Evolutionary conservation across 345 rosid genomes (phyloP).

Genomic region (Geranium rotundifolium): DNA sequence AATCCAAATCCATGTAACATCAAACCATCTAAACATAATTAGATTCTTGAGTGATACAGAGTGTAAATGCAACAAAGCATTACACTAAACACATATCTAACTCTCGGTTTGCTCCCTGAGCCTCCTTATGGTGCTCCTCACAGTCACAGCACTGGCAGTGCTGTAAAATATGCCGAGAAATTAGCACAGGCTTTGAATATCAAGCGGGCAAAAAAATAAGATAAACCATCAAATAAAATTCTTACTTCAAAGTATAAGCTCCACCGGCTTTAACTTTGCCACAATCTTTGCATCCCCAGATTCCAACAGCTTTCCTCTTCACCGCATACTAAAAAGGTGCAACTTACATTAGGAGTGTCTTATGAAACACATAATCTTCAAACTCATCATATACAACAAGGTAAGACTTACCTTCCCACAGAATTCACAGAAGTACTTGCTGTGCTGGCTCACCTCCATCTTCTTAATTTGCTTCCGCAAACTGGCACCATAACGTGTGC

Average conservation of each 20-base stretch:
- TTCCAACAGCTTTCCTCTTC: conserved; percentile 90
- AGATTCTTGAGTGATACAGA: no score
- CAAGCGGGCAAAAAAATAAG: background rate
- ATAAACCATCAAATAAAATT: background rate
- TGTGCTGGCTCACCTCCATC: conserved; percentile 83
- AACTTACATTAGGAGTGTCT: background rate
- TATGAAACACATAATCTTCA: background rate
- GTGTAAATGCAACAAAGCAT: no score
- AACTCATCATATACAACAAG: background rate
- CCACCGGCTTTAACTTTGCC: conserved; percentile 95
- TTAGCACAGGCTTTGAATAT: background rate
- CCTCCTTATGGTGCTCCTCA: conserved; percentile 58
- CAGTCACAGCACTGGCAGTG: conserved; percentile 41
- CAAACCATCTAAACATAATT: no score
- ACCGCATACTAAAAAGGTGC: conserved; percentile 49
- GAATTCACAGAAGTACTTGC: conserved; percentile 78
- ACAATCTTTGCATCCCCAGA: conserved; percentile 97
- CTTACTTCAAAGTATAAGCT: conserved; percentile 88
- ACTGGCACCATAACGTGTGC: conserved; percentile 85
- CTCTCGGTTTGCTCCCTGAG: conserved; percentile 66
- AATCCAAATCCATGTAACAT: no score
- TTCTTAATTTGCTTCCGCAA: conserved; percentile 81
- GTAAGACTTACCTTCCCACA: conserved; percentile 57
- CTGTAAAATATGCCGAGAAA: background rate
- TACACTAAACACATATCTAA: conserved; percentile 7